These are phyloP conservation scores for Chimonanthus salicifolius DNA, from an alignment of 164 flowering plant genomes.

Conservation along the genomic window DNA sequence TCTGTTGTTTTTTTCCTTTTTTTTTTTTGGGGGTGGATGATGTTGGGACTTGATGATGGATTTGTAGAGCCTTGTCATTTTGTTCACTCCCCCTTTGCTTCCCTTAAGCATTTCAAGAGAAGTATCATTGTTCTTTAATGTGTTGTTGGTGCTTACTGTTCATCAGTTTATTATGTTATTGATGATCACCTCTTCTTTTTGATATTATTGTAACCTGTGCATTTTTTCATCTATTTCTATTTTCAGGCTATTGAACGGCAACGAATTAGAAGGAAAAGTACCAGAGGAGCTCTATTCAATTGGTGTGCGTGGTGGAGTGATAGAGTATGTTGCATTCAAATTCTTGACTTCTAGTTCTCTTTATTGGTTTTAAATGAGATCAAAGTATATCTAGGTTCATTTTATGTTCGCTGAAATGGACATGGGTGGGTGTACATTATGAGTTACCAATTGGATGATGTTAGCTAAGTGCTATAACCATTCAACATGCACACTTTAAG, in stretches of 20 bases:
- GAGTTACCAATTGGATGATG: neutral
- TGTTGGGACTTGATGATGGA: neutral
- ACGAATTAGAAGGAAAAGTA: conserved; percentile 77
- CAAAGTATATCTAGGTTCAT: neutral
- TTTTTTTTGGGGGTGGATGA: too few species aligned
- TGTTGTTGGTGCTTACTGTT: neutral
- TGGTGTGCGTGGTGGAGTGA: conserved; percentile 93
- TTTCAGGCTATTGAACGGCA: conserved; percentile 71
- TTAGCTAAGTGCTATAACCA: neutral
- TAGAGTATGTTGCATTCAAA: conserved; percentile 56
- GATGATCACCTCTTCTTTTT: neutral
- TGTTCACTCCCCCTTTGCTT: too few species aligned
- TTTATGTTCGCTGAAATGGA: neutral
- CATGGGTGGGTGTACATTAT: neutral
- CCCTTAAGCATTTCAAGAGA: neutral
- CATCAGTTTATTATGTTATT: neutral
- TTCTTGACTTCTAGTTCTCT: neutral
- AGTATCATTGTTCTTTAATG: neutral
- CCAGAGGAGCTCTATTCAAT: conserved; percentile 80
- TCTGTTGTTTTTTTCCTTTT: too few species aligned
- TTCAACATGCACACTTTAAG: neutral
- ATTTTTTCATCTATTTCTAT: neutral
- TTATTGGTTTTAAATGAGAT: neutral
- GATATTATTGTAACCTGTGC: neutral
- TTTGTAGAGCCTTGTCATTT: neutral